Conservation (phyloP, 1,284 basidiomycete genomes). For the Puccinia brachypodii region DNA sequence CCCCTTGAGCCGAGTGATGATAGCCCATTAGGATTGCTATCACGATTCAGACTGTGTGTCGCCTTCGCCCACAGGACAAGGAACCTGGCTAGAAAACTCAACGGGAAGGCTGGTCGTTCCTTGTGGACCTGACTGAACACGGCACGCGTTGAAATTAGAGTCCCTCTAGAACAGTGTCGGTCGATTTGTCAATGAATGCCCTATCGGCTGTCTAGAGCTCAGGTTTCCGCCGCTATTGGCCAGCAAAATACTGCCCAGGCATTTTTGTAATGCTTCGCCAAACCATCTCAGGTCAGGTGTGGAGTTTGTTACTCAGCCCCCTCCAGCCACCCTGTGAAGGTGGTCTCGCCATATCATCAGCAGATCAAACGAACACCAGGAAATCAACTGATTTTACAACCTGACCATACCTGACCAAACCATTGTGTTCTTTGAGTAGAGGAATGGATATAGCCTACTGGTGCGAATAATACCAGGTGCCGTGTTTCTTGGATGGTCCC, state of each 20-base stretch:
- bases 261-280: neutral
- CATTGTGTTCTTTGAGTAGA: no score
- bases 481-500: no score
- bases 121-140: neutral
- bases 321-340: no score
- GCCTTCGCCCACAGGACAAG: neutral
- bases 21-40: neutral
- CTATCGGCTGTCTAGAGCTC: no score
- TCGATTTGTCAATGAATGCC: neutral
- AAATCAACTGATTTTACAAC: neutral
- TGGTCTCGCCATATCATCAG: neutral
- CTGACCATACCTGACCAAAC: no score
- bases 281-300: neutral
- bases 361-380: neutral
- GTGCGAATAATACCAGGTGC: no score
- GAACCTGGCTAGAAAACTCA: neutral
- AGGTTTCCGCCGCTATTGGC: neutral
- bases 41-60: neutral
- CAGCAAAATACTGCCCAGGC: neutral
- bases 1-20: neutral
- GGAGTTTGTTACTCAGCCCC: no score
- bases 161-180: neutral
- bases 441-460: no score
- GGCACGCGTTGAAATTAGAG: neutral
- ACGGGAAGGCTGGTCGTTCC: conserved; percentile 3